Percentiles rank a stretch among this genome's conserved stretches.
Evolutionary conservation across 495 filamentous ascomycete species (phyloP).

Genomic region (Amphirosellinia nigrospora): DNA sequence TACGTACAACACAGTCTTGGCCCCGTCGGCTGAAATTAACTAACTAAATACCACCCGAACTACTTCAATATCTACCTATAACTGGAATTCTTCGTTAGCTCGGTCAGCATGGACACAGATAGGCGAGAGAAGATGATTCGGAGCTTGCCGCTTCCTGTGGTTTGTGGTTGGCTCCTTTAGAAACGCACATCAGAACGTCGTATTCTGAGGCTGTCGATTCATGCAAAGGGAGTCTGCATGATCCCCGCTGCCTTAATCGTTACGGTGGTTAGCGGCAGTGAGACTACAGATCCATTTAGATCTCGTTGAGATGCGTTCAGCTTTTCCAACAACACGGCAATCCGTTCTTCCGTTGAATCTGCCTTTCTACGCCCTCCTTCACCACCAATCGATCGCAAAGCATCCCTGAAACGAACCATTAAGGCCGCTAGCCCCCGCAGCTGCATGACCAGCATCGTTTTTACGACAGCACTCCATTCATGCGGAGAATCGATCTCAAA

Average conservation of each 20-base stretch:
- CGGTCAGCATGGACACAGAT: not conserved
- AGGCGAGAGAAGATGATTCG: not conserved
- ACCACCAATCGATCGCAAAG: constrained; percentile 8
- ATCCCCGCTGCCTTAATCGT: not conserved
- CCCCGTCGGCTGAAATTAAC: no score
- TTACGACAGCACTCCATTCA: constrained; percentile 26
- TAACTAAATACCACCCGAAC: no score
- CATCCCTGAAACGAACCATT: constrained; percentile 17
- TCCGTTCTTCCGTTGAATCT: constrained; percentile 15
- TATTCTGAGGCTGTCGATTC: not conserved
- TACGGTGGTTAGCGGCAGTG: not conserved
- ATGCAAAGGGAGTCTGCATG: not conserved
- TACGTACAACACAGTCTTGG: no score
- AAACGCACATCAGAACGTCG: not conserved
- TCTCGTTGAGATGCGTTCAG: not conserved
- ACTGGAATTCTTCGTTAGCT: not conserved
- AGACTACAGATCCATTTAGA: not conserved
- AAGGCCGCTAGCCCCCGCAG: constrained; percentile 5
- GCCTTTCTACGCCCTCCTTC: constrained; percentile 20
- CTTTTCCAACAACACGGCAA: constrained; percentile 11
- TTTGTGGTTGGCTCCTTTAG: not conserved
- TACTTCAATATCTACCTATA: no score
- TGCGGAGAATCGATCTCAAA: constrained; percentile 26
- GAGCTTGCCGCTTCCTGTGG: not conserved
- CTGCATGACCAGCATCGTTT: constrained; percentile 25